phyloP scores from a whole-genome alignment of 2,329 filamentous ascomycete species.

The Dothideomycetes sp. region DNA sequence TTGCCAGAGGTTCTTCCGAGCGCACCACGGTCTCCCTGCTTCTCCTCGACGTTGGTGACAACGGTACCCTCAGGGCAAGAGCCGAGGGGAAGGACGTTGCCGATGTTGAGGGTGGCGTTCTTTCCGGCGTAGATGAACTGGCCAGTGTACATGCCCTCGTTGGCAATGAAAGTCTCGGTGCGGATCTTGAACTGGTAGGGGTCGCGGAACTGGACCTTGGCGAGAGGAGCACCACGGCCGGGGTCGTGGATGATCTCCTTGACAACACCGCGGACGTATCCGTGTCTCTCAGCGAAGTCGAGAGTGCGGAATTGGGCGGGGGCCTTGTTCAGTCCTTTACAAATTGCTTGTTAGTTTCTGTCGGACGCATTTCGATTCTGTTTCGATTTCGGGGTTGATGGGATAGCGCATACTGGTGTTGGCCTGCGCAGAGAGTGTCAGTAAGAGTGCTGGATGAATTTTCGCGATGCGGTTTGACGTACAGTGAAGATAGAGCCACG shows the following conservation, averaged over 20 bases:
- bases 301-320: constrained; percentile 92
- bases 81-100: constrained; percentile 90
- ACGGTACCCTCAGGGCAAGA: constrained; percentile 99
- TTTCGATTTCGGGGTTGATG: constrained; percentile 3
- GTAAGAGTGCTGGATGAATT: constrained; percentile 19
- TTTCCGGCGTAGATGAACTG: constrained; percentile 99
- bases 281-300: constrained; percentile 72
- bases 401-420: constrained; percentile 9
- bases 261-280: constrained; percentile 93
- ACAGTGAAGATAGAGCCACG: constrained; percentile 66
- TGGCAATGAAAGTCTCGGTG: constrained; percentile 99
- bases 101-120: constrained; percentile 92
- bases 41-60: constrained; percentile 98
- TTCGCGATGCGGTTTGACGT: constrained; percentile 5
- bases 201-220: constrained; percentile 93
- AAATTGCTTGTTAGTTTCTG: constrained; percentile 17
- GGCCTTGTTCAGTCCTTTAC: constrained; percentile 88
- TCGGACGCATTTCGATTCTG: too few species aligned
- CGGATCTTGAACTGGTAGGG: constrained; percentile 97
- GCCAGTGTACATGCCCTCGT: constrained; percentile 99
- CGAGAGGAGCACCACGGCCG: constrained; percentile 94
- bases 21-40: constrained; percentile 90
- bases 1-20: constrained; percentile 97
- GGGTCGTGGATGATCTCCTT: constrained; percentile 99
- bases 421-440: constrained; percentile 27